Percentiles rank a stretch among this genome's conserved stretches.
phyloP scores from a whole-genome alignment of 768 basidiomycete genomes.

The Lentinus brumalis region DNA sequence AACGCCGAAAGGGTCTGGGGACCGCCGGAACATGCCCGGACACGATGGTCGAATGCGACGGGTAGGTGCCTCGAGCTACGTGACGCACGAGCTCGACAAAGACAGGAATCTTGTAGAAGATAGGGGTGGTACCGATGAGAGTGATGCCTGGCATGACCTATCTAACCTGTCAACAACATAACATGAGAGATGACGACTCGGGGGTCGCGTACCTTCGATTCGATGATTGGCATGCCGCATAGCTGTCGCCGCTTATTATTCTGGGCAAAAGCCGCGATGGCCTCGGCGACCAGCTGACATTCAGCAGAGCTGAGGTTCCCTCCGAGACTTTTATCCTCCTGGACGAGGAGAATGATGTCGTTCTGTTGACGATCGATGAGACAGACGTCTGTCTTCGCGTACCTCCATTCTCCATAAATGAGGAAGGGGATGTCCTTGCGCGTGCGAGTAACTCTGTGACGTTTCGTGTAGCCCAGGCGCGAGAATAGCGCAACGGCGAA shows the following conservation, averaged over 20 bases:
- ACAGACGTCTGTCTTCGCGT: slow-evolving; percentile 17
- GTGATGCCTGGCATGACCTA: slow-evolving; percentile 26
- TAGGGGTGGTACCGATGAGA: slow-evolving; percentile 25
- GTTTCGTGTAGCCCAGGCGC: slow-evolving; percentile 13
- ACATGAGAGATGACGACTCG: background rate
- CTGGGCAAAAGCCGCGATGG: slow-evolving; percentile 14
- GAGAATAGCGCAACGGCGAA: slow-evolving; percentile 18
- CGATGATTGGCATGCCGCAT: background rate
- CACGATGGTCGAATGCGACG: slow-evolving; percentile 17
- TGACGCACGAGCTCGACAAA: slow-evolving; percentile 17
- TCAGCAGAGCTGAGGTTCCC: background rate
- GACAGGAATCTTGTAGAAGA: slow-evolving; percentile 30
- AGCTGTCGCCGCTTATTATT: slow-evolving; percentile 7
- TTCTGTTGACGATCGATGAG: slow-evolving; percentile 1
- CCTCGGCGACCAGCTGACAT: background rate
- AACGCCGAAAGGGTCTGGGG: slow-evolving; percentile 11
- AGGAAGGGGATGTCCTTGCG: slow-evolving; percentile 8
- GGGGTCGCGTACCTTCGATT: background rate
- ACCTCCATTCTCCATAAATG: slow-evolving; percentile 15
- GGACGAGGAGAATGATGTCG: slow-evolving; percentile 15
- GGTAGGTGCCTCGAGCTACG: slow-evolving; percentile 19
- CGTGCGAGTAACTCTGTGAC: slow-evolving; percentile 9
- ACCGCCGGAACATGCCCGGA: slow-evolving; percentile 14
- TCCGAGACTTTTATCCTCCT: slow-evolving; percentile 22
- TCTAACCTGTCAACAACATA: background rate